phyloP scores from a whole-genome alignment of 2,329 filamentous ascomycete species.

The Talaromyces sp. region DNA sequence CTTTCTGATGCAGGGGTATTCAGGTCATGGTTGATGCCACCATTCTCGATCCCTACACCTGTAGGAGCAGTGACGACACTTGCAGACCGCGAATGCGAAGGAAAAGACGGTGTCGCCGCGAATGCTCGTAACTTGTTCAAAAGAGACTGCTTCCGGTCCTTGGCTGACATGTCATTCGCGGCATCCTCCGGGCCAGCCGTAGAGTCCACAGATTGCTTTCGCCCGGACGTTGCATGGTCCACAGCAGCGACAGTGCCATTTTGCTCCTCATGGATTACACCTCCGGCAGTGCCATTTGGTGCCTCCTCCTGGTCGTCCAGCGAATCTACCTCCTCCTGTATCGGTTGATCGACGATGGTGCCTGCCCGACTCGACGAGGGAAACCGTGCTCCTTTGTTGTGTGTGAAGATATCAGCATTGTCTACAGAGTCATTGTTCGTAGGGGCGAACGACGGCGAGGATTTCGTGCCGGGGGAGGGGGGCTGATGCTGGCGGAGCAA shows the following conservation, averaged over 20 bases:
- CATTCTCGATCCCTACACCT: slow-evolving; percentile 39
- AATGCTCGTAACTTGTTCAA: slow-evolving; percentile 77
- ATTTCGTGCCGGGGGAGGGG: not conserved
- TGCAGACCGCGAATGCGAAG: slow-evolving; percentile 49
- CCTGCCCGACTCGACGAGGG: slow-evolving; percentile 11
- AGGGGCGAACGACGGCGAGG: not conserved
- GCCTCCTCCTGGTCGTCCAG: not conserved
- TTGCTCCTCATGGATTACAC: not conserved
- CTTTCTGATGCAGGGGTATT: slow-evolving; percentile 50
- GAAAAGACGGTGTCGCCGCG: slow-evolving; percentile 53
- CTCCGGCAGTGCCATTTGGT: not conserved
- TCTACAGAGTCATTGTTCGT: slow-evolving; percentile 5
- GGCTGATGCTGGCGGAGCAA: slow-evolving; percentile 4
- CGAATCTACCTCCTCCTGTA: slow-evolving; percentile 14
- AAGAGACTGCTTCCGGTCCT: slow-evolving; percentile 61
- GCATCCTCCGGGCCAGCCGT: slow-evolving; percentile 62
- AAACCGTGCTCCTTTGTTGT: not conserved
- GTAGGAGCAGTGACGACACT: slow-evolving; percentile 46
- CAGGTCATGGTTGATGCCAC: slow-evolving; percentile 30
- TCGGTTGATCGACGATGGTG: slow-evolving; percentile 18
- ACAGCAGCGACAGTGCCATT: slow-evolving; percentile 21
- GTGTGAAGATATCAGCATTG: not conserved
- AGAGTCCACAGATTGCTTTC: slow-evolving; percentile 57
- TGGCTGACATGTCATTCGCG: slow-evolving; percentile 51
- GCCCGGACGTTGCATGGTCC: slow-evolving; percentile 48